Evolutionary conservation across 1,139 yeast genomes (phyloP), one percentile per base, ranked within the genome.

Genomic region (Candida tunisiensis): DNA sequence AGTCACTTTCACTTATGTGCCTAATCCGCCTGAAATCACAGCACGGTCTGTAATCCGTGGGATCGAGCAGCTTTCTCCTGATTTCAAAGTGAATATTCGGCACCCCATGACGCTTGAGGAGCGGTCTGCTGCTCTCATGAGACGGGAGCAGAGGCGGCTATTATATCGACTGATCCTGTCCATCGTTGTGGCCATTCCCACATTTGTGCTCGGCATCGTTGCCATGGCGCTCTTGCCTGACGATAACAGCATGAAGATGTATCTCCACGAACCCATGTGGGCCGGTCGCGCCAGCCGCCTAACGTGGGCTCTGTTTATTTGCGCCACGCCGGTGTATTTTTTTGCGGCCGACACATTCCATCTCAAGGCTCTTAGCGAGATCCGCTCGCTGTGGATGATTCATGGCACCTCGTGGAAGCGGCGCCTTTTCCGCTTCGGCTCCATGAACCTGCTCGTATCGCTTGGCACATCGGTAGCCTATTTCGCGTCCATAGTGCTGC

Each of bases 311-410:
- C 44, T 74, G 29, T 60, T 77, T 32, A 49, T 72, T 25, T 50
- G 75, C 30, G 62, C 83, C 24, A 73, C 88, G 0, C 83, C 83
- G 0, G 77, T 74, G 1, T 77, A 74, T 41, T 72, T 77, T 40
- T 72, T 69, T 46, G 75, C 78, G 1, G 85, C 79, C 17, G 80
- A 72, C 41, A 61, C 72, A 2, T 77, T 75, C 49, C 91, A 77
- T 40, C 41, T 57, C 6, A 75, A 74, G 40, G 80, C 88, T 0
- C 18, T 69, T 17, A 60, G 60, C 31, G 88, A 77, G 42, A 35
- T 75, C 4, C 47, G 54, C 31, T 57, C 68, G 3, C 47, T 75
- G 23, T 73, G 80, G 80, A 45, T 56, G 16, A 57, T 59, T 25
- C 10, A 16, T 16, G 23, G 28, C 7, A 70, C 67, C 27, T 53